Evolutionary conservation across 768 basidiomycete genomes (phyloP).

Genomic region (Hysterangium stoloniferum): DNA sequence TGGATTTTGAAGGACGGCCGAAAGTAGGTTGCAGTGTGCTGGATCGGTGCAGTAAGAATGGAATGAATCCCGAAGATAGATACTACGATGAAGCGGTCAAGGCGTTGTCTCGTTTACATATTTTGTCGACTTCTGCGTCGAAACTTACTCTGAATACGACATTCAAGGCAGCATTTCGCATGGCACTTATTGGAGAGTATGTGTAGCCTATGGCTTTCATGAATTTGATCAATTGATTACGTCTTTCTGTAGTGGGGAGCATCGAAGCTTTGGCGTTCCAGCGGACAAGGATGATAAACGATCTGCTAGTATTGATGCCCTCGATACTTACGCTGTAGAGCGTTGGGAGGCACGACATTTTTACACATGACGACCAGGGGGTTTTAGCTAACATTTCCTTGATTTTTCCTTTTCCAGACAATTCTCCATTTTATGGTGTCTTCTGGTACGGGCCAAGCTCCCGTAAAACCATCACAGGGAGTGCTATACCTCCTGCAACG

Average conservation of each 20-base stretch:
- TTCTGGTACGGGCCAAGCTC: conserved; percentile 70
- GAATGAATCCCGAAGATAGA: conserved; percentile 36
- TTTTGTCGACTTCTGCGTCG: conserved; percentile 50
- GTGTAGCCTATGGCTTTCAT: conserved; percentile 15
- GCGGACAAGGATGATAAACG: conserved; percentile 55
- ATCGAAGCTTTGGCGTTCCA: conserved; percentile 79
- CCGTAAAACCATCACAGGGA: conserved; percentile 69
- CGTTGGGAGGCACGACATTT: conserved; percentile 74
- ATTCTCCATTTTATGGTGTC: conserved; percentile 99
- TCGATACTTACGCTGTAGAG: conserved; percentile 79
- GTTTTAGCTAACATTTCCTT: background rate
- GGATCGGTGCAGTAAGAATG: background rate
- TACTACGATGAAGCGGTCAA: conserved; percentile 61
- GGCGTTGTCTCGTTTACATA: conserved; percentile 60
- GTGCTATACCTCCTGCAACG: conserved; percentile 78
- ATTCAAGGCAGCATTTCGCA: conserved; percentile 73
- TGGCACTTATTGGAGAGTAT: conserved; percentile 85
- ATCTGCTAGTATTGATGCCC: conserved; percentile 43
- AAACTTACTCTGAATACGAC: conserved; percentile 64
- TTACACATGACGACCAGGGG: conserved; percentile 9
- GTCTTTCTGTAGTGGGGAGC: conserved; percentile 46
- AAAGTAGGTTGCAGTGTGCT: conserved; percentile 39
- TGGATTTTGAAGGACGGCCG: conserved; percentile 73
- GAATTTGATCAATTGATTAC: conserved; percentile 2
- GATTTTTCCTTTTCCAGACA: conserved; percentile 43